Percentiles rank a stretch among this genome's conserved stretches.
Conservation (phyloP, 805 yeast genomes). For the Maudiozyma bulderi region DNA sequence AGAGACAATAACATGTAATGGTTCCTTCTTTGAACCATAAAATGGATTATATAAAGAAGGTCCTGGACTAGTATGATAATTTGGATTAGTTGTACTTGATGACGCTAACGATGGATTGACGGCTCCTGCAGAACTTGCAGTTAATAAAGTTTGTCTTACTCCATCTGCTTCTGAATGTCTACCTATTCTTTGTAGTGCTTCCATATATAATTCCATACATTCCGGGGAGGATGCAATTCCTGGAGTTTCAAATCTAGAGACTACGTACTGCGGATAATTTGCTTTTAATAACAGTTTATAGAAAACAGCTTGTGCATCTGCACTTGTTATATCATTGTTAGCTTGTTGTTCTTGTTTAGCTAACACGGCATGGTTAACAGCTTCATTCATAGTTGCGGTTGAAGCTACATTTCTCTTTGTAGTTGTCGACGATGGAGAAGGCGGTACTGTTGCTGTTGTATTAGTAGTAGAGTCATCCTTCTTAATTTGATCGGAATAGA, state of each 20-base stretch:
- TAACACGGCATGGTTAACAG: conserved; percentile 32
- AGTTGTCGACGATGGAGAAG: too few relatives aligned
- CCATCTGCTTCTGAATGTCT: conserved; percentile 69
- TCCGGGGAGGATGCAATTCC: conserved; percentile 81
- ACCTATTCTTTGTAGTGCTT: conserved; percentile 73
- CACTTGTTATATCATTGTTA: conserved; percentile 58
- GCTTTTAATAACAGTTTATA: conserved; percentile 64
- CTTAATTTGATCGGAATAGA: background rate
- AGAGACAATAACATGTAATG: conserved; percentile 86
- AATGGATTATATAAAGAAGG: conserved; percentile 28
- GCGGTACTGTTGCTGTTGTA: background rate
- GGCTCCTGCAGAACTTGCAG: conserved; percentile 30
- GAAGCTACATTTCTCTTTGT: background rate
- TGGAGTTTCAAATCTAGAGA: conserved; percentile 87
- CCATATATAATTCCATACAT: conserved; percentile 68
- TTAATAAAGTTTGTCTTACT: conserved; percentile 40
- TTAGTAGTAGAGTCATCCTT: background rate
- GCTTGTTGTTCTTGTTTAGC: conserved; percentile 79
- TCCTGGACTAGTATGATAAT: conserved; percentile 17
- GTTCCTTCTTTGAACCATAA: conserved; percentile 63
- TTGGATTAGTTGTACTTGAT: conserved; percentile 15
- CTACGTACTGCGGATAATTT: conserved; percentile 91
- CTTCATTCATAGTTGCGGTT: background rate
- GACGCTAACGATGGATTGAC: conserved; percentile 25
- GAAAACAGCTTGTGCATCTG: conserved; percentile 72